Evolutionary conservation across 108 stramenopile genomes (phyloP).

Genomic region (Stephanodiscus triporus): DNA sequence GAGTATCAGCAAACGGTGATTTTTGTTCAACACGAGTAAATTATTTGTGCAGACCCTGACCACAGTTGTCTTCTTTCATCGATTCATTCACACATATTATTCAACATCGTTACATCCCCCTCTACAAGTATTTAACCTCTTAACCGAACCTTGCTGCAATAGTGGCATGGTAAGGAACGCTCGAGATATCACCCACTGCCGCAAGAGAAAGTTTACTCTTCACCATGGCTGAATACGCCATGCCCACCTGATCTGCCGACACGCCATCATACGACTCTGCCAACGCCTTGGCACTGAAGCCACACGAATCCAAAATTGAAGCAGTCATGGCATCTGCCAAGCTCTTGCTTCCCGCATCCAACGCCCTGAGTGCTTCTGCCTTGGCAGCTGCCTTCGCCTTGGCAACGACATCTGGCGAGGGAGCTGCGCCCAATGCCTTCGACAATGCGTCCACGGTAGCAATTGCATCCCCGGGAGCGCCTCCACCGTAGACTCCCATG

Average conservation of each 20-base stretch:
- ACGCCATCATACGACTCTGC: conserved; percentile 73
- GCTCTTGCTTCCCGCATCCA: conserved; percentile 73
- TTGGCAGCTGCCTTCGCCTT: conserved; percentile 82
- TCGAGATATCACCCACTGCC: conserved; percentile 81
- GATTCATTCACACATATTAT: background rate
- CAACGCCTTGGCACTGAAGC: conserved; percentile 60
- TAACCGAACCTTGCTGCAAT: conserved; percentile 59
- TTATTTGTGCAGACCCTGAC: background rate
- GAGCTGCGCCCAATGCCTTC: conserved; percentile 50
- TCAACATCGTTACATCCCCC: background rate
- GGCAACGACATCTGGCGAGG: conserved; percentile 57
- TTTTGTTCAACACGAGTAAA: background rate
- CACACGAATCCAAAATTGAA: conserved; percentile 71
- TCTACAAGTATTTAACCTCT: background rate
- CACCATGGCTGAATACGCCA: conserved; percentile 63
- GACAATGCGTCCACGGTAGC: conserved; percentile 63
- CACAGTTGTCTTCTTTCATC: background rate
- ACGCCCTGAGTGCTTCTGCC: conserved; percentile 71
- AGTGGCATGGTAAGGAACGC: conserved; percentile 80
- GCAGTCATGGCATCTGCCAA: conserved; percentile 84
- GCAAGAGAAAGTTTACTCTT: conserved; percentile 77
- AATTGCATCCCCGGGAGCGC: conserved; percentile 53
- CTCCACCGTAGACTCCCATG: conserved; percentile 80
- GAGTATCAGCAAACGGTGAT: background rate
- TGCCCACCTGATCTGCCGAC: conserved; percentile 58